Conservation (phyloP, 352 stramenopile genomes). For the Phytophthora sp. region DNA sequence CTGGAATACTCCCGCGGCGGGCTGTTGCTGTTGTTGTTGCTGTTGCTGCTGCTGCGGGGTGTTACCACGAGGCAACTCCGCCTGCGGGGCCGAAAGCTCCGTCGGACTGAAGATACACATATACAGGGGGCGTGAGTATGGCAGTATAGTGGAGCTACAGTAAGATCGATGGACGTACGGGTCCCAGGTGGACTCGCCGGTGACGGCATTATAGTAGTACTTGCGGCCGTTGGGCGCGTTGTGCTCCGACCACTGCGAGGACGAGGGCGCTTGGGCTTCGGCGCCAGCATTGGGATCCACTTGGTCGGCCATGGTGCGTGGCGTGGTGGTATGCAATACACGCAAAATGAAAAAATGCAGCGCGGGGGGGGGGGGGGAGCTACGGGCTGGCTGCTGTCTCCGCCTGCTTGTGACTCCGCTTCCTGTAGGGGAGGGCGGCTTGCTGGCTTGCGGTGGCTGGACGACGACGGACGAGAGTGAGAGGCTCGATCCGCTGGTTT, state of each 20-base stretch:
- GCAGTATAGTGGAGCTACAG: neutral
- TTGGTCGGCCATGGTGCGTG: conserved; percentile 70
- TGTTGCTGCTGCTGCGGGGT: conserved; percentile 36
- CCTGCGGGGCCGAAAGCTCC: conserved; percentile 50
- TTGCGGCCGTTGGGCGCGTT: conserved; percentile 90
- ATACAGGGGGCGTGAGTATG: neutral
- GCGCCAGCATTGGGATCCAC: conserved; percentile 46
- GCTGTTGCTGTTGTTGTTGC: conserved; percentile 25
- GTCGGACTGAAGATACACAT: conserved; percentile 45
- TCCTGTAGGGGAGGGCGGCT: too few relatives aligned
- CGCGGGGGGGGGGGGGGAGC: conserved; percentile 14
- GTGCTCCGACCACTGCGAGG: conserved; percentile 89
- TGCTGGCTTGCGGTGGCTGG: conserved; percentile 6
- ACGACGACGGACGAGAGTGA: conserved; percentile 22
- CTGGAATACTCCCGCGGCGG: conserved; percentile 33
- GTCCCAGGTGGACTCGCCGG: conserved; percentile 91
- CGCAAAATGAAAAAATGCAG: conserved; percentile 61
- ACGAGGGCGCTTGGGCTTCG: conserved; percentile 45
- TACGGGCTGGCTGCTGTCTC: conserved; percentile 10
- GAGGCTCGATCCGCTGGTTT: conserved; percentile 27
- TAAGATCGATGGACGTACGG: conserved; percentile 48
- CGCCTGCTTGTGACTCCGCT: conserved; percentile 8
- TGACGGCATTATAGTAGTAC: conserved; percentile 93
- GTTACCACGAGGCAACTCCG: conserved; percentile 43
- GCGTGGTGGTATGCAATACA: conserved; percentile 46